Conservation (phyloP, 2,329 filamentous ascomycete species). For the Paraconiothyrium sp. region DNA sequence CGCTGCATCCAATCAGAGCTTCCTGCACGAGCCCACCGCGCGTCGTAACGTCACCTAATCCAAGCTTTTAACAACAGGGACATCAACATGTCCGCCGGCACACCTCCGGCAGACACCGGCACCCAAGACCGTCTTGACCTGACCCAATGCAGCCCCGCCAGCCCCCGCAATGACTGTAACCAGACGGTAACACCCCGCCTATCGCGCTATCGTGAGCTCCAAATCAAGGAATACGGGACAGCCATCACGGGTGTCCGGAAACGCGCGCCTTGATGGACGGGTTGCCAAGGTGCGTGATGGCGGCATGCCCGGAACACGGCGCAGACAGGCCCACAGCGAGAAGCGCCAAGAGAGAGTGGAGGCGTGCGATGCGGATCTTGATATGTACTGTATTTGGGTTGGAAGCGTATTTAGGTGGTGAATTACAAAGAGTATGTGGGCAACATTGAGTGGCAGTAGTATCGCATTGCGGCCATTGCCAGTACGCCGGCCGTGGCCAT, state of each 20-base stretch:
- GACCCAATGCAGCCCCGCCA: background rate
- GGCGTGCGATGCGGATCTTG: background rate
- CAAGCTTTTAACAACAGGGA: conserved; percentile 2
- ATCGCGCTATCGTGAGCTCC: conserved; percentile 4
- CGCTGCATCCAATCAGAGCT: background rate
- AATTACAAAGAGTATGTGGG: conserved; percentile 18
- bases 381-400: conserved; percentile 10
- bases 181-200: background rate
- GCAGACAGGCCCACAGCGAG: background rate
- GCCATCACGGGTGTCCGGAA: conserved; percentile 5
- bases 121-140: conserved; percentile 3
- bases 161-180: background rate
- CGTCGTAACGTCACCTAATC: conserved; percentile 9
- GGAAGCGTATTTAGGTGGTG: conserved; percentile 18
- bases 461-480: conserved; percentile 12
- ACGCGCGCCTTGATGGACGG: background rate
- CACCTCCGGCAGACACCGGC: conserved; percentile 1
- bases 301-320: background rate
- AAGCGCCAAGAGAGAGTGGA: background rate
- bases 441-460: conserved; percentile 11
- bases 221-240: background rate
- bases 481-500: background rate
- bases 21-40: background rate
- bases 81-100: background rate
- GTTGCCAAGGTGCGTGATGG: background rate